Percentiles rank a stretch among this genome's conserved stretches.
Evolutionary conservation across 306 rosid genomes (phyloP).

Genomic region (Rosa chinensis): DNA sequence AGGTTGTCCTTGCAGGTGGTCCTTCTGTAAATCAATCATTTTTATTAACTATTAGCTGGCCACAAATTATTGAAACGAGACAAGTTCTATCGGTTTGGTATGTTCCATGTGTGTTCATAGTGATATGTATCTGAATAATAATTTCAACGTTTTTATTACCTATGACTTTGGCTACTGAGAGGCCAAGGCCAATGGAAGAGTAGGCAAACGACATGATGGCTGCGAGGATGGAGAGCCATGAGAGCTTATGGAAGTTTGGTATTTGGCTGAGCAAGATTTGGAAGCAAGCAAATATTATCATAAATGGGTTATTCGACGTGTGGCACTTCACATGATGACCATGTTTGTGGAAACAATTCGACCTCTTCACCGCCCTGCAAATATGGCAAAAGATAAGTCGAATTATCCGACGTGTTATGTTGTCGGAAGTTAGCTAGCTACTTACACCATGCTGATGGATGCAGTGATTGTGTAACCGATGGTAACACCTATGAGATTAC

Average conservation of each 20-base stretch:
- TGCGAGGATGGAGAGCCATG: conserved; percentile 93
- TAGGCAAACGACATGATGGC: conserved; percentile 98
- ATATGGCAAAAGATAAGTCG: neutral
- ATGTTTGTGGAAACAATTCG: conserved; percentile 82
- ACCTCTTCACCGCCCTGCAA: conserved; percentile 81
- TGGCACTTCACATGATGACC: conserved; percentile 63
- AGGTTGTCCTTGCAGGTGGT: conserved; percentile 43
- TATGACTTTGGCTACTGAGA: conserved; percentile 69
- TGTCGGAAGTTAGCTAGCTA: neutral
- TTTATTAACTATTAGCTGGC: neutral
- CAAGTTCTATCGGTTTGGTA: neutral
- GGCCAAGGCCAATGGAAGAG: conserved; percentile 85
- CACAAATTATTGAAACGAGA: neutral
- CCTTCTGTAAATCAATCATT: conserved; percentile 33
- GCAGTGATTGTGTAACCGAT: conserved; percentile 97
- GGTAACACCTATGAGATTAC: conserved; percentile 75
- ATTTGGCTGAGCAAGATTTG: conserved; percentile 83
- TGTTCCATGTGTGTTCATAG: neutral
- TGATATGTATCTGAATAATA: neutral
- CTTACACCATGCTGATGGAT: conserved; percentile 96
- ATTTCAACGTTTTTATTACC: conserved; percentile 28
- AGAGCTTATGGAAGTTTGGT: conserved; percentile 79
- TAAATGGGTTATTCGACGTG: conserved; percentile 62
- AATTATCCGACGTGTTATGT: neutral
- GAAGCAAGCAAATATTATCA: conserved; percentile 71